phyloP scores from a whole-genome alignment of 805 yeast genomes.

The Candida verbasci region DNA sequence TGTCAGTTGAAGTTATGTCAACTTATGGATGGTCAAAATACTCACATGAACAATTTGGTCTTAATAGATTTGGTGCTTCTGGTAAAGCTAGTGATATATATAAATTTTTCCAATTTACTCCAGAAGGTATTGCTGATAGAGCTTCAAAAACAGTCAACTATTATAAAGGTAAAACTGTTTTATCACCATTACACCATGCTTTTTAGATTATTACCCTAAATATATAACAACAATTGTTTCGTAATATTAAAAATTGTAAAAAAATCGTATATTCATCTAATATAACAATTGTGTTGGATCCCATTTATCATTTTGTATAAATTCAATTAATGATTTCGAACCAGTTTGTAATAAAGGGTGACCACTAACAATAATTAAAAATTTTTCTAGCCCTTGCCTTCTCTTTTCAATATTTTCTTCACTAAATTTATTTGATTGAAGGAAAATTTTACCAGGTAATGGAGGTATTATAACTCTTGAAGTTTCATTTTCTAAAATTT shows the following conservation, averaged over 20 bases:
- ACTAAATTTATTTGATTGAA: slow-evolving; percentile 64
- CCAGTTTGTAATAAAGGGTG: slow-evolving; percentile 94
- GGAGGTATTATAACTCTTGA: slow-evolving; percentile 79
- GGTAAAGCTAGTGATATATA: slow-evolving; percentile 83
- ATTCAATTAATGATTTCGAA: slow-evolving; percentile 67
- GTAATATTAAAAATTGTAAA: background rate
- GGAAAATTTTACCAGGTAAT: slow-evolving; percentile 82
- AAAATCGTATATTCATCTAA: background rate
- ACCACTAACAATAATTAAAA: slow-evolving; percentile 75
- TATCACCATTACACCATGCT: slow-evolving; percentile 78
- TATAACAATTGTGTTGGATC: slow-evolving; percentile 24
- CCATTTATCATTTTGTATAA: slow-evolving; percentile 86
- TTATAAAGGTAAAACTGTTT: slow-evolving; percentile 71
- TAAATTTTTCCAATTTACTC: slow-evolving; percentile 84
- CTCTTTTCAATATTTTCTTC: slow-evolving; percentile 82
- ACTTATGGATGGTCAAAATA: slow-evolving; percentile 91
- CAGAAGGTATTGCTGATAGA: slow-evolving; percentile 87
- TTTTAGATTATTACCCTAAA: slow-evolving; percentile 35
- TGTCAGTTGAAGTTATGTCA: slow-evolving; percentile 91
- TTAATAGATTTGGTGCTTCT: slow-evolving; percentile 94
- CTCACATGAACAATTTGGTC: slow-evolving; percentile 94
- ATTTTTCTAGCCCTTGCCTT: slow-evolving; percentile 77
- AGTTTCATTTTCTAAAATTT: slow-evolving; percentile 68
- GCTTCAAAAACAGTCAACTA: slow-evolving; percentile 74
- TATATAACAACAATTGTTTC: background rate